These are phyloP conservation scores for Paecilomyces formosus DNA, from an alignment of 2,329 filamentous ascomycete genomes.

Conservation along the genomic window DNA sequence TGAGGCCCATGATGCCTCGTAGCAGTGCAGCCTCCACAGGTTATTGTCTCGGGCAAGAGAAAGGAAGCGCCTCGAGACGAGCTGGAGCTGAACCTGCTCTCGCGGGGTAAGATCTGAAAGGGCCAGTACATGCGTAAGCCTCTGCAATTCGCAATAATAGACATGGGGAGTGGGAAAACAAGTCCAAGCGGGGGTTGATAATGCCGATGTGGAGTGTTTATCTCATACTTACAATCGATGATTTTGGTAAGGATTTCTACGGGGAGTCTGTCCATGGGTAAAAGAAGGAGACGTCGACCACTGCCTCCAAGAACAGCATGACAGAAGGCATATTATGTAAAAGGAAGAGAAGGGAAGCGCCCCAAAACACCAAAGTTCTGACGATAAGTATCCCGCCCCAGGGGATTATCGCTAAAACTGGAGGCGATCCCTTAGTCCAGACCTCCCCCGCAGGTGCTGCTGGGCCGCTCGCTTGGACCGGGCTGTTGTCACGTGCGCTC, in stretches of 20 bases:
- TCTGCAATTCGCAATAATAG: conserved; percentile 6
- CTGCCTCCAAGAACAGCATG: not conserved
- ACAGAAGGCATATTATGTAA: conserved; percentile 1
- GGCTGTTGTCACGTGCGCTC: not conserved
- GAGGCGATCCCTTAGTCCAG: not conserved
- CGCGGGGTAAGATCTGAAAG: conserved; percentile 52
- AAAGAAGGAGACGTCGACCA: conserved; percentile 12
- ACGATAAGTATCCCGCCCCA: not conserved
- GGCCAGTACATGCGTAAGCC: not conserved
- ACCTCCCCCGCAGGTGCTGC: not conserved
- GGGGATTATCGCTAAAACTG: not conserved
- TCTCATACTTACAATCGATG: conserved; percentile 47
- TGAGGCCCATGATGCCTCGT: conserved; percentile 62
- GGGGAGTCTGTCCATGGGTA: conserved; percentile 49
- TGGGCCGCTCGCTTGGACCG: not conserved
- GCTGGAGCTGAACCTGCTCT: conserved; percentile 62
- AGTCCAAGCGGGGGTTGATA: not conserved
- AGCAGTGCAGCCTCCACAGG: conserved; percentile 70
- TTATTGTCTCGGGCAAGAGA: conserved; percentile 63
- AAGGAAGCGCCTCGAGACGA: conserved; percentile 60
- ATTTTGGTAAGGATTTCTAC: conserved; percentile 59
- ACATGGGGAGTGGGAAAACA: conserved; percentile 9
- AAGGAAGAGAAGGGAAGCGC: not conserved
- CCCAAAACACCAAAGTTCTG: not conserved
- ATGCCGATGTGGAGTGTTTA: not conserved